Conservation (phyloP, 106 monocot species). For the Gastrodia elata region DNA sequence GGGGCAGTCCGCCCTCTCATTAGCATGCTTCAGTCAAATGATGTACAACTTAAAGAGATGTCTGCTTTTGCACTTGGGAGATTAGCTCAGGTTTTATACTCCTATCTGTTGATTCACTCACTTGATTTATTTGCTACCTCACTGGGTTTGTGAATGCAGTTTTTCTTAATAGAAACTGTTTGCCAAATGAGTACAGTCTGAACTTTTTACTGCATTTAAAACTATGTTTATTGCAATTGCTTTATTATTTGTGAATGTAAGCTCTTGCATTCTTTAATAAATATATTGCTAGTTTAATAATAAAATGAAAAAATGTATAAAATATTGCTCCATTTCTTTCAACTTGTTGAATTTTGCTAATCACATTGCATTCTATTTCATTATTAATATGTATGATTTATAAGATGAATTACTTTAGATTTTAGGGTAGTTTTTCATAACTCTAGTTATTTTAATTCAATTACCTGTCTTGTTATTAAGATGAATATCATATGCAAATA, state of each 20-base stretch:
- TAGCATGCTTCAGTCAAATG: constrained; percentile 92
- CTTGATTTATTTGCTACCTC: not conserved
- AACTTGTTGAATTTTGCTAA: no score
- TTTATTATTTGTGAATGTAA: not conserved
- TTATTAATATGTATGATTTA: no score
- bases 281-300: not conserved
- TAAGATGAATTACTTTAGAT: no score
- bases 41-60: constrained; percentile 95
- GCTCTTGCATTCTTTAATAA: not conserved
- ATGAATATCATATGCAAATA: no score
- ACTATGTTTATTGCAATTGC: not conserved
- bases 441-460: no score
- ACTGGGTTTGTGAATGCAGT: not conserved
- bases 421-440: no score
- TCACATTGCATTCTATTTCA: no score
- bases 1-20: constrained; percentile 85
- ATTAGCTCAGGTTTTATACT: constrained; percentile 72
- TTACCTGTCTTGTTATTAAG: no score
- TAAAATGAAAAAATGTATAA: not conserved
- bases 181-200: not conserved
- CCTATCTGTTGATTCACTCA: not conserved
- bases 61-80: constrained; percentile 99
- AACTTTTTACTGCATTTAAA: not conserved
- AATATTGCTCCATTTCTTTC: no score
- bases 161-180: not conserved